Evolutionary conservation across 495 filamentous ascomycete species (phyloP), one percentile per base, ranked within the genome.

Genomic region (Sordaria brevicollis): DNA sequence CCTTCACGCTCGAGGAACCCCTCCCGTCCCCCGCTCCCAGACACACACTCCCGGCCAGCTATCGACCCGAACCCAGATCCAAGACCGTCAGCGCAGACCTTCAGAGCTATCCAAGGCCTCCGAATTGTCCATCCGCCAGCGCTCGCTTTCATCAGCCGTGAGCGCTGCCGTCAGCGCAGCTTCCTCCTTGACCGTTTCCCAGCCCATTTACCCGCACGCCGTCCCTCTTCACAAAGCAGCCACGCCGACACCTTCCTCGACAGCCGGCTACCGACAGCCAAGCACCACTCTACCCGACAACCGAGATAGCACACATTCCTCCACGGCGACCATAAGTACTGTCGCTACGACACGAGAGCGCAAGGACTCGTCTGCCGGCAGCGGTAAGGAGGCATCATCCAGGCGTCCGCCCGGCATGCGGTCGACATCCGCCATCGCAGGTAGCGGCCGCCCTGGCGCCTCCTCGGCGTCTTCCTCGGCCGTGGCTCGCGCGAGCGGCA

Each of bases 391-490:
- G 2, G 41, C 62, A 25, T 66, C 68, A 8, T 19, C 71, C 7
- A 77, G 78, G 25, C 77, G 81, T 9, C 78, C 81, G 29, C 67
- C 73, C 17, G 80, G 74, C 4, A 74, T 86, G 65, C 81, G 84
- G 65, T 85, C 85, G 37, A 85, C 85, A 5, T 86, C 84, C 0
- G 85, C 84, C 69, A 86, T 86, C 65, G 83, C 83, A 15, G n/a
- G n/a, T n/a, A 57, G 41, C 19, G 68, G 79, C 43, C 81, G 82
- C 65, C 72, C 82, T 0, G 78, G 71, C 68, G 65, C 69, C 6
- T 65, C 34, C 19, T 43, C 70, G 6, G 33, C 67, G 19, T 35
- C 65, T 10, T 71, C 35, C 1, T 37, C 34, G 67, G 13, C 68
- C 43, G 67, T 68, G 8, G 33, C 73, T 31, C 77, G 75, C 19